Evolutionary conservation across 2,329 filamentous ascomycete species (phyloP).

Genomic region (Ophiostoma tasmaniense): DNA sequence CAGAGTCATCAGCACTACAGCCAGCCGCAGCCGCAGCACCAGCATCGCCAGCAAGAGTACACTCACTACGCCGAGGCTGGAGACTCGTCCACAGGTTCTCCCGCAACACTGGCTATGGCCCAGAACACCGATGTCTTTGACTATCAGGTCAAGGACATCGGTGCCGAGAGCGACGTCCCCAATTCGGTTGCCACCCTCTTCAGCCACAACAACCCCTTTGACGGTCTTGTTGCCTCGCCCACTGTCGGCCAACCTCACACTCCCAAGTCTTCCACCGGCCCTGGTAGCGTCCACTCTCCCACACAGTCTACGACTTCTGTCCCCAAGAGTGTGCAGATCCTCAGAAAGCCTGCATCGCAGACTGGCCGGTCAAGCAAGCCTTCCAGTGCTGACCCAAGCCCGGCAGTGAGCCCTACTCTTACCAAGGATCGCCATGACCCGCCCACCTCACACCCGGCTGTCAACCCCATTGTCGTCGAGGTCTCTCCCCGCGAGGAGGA

Average conservation of each 20-base stretch:
- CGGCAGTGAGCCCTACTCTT: constrained; percentile 32
- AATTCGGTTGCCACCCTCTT: constrained; percentile 26
- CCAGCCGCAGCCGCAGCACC: constrained; percentile 15
- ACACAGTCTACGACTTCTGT: constrained; percentile 27
- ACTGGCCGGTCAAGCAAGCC: constrained; percentile 35
- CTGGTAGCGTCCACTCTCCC: constrained; percentile 22
- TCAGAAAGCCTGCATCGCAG: constrained; percentile 42
- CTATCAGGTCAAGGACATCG: constrained; percentile 14
- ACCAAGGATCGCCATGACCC: constrained; percentile 3
- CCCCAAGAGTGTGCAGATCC: constrained; percentile 35
- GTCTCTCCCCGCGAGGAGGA: neutral
- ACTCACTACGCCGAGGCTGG: constrained; percentile 5
- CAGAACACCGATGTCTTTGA: constrained; percentile 16
- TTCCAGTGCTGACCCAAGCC: constrained; percentile 35
- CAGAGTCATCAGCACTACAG: constrained; percentile 16
- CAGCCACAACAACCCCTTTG: constrained; percentile 33
- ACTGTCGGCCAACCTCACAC: constrained; percentile 35
- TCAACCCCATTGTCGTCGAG: neutral
- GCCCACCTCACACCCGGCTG: neutral
- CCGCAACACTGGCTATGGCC: constrained; percentile 11
- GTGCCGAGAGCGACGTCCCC: constrained; percentile 24
- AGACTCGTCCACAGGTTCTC: constrained; percentile 11
- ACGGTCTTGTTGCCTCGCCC: constrained; percentile 34
- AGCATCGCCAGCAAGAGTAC: constrained; percentile 16
- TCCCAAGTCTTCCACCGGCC: constrained; percentile 32